These are phyloP conservation scores for Fusarium kyushuense DNA, from an alignment of 2,329 filamentous ascomycete genomes.

Conservation along the genomic window DNA sequence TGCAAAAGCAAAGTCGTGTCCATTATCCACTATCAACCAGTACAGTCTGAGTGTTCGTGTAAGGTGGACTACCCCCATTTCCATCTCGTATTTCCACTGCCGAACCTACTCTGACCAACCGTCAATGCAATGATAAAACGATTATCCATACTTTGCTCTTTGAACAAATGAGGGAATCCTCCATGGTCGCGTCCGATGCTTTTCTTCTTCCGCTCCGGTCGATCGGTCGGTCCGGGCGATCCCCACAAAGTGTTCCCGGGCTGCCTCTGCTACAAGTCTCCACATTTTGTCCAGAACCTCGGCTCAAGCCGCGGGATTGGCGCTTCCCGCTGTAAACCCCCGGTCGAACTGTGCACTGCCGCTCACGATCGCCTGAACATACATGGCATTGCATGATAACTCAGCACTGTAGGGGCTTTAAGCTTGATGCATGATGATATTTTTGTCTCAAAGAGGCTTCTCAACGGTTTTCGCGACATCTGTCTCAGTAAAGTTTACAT, in stretches of 20 bases:
- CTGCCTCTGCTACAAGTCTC: constrained; percentile 32
- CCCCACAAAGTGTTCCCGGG: constrained; percentile 26
- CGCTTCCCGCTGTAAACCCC: constrained; percentile 26
- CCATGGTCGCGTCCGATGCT: constrained; percentile 20
- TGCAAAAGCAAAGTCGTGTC: not conserved
- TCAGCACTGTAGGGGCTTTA: constrained; percentile 38
- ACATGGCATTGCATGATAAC: constrained; percentile 18
- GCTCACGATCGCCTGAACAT: constrained; percentile 33
- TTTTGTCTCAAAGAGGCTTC: constrained; percentile 7
- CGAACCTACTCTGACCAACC: constrained; percentile 21
- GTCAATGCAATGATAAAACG: not conserved
- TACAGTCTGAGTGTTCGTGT: constrained; percentile 1
- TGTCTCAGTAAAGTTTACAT: not conserved
- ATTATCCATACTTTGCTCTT: constrained; percentile 4
- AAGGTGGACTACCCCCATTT: constrained; percentile 1
- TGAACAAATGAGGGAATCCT: constrained; percentile 1
- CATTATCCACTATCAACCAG: not conserved
- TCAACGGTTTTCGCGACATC: not conserved
- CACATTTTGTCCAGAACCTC: constrained; percentile 16
- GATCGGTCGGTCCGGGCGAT: constrained; percentile 25
- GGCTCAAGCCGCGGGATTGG: constrained; percentile 36
- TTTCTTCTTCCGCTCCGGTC: constrained; percentile 28
- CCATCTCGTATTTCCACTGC: constrained; percentile 18
- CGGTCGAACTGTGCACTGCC: constrained; percentile 33
- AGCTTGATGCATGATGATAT: constrained; percentile 26